Base-by-base conservation (phyloP, 2,329 filamentous ascomycete species). In the Botryotinia globosa region DNA sequence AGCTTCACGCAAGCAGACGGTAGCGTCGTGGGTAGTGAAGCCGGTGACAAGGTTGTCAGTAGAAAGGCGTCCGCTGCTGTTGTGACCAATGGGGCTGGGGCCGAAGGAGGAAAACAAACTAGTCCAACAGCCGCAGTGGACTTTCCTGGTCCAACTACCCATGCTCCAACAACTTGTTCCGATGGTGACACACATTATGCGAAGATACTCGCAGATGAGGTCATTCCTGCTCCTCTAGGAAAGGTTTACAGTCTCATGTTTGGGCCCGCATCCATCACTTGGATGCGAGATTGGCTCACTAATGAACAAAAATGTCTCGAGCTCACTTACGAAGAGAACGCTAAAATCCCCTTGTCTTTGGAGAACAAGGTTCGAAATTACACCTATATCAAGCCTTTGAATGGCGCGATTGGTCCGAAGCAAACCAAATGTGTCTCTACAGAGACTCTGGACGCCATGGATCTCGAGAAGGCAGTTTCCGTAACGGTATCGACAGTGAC, bases 371-470 rank as follows among this genome's bases (percentile, higher is more conserved):
- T 87, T 4, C 89, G 94, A 63, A 89, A 85, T 32, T 97, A 91
- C 80, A 91, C 90, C 1, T 99, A 98, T 81, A 97, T 97, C 83
- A 98, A 98, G 81, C 96, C 96, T 2, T 84, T 99, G 3, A 88
- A 90, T 77, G 92, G 87, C 3, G 86, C 93, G 1, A 95, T 99
- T 76, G 96, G 96, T 0, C 96, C 96, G 0, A 96, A 88, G 80
- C 93, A 97, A 83, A 99, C 96, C 20, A 98, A 97, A 80, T 99
- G 96, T 81, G 91, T 97, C 73, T 94, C 94, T 67, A 92, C 89
- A 0, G 94, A 97, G 82, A 92, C 87, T 7, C 80, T 99, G n/a
- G 94, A 98, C 74, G 86, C 87, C 63, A 85, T 97, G 44, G 95
- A 99, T 80, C 85, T 97, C 25, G 95, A 98, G 72, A 97, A 94